Conservation (phyloP, 257 asterid genomes). For the Scutellaria minor region DNA sequence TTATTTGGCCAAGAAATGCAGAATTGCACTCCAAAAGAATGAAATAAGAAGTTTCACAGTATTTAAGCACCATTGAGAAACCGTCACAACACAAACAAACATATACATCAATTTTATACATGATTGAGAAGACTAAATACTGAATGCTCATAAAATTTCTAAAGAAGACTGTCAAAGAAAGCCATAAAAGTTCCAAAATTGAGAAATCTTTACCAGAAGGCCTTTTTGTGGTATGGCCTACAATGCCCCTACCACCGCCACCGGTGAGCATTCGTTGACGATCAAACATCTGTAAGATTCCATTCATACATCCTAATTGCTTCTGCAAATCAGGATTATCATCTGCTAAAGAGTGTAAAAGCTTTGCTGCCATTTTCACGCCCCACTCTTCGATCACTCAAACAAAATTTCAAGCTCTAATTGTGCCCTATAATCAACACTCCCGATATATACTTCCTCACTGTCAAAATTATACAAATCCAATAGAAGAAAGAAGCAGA, state of each 20-base stretch:
- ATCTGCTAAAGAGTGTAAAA: conserved; percentile 80
- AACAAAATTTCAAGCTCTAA: conserved; percentile 22
- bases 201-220: conserved; percentile 51
- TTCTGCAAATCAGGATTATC: conserved; percentile 82
- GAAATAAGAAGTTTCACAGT: neutral
- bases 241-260: neutral
- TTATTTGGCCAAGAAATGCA: neutral
- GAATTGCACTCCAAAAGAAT: neutral
- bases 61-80: neutral
- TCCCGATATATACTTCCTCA: conserved; percentile 10
- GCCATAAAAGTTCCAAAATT: too few species aligned
- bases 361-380: conserved; percentile 76
- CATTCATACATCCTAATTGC: conserved; percentile 95
- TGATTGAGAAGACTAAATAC: neutral
- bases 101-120: neutral
- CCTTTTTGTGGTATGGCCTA: conserved; percentile 45
- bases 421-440: conserved; percentile 16
- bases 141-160: neutral
- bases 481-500: too few species aligned
- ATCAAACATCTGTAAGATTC: conserved; percentile 84
- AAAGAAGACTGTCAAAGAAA: conserved; percentile 3
- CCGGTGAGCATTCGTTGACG: conserved; percentile 62
- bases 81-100: neutral
- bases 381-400: conserved; percentile 31
- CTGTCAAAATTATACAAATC: conserved; percentile 19